phyloP scores from a whole-genome alignment of 2,329 filamentous ascomycete genomes.

The Metarhizium anisopliae region DNA sequence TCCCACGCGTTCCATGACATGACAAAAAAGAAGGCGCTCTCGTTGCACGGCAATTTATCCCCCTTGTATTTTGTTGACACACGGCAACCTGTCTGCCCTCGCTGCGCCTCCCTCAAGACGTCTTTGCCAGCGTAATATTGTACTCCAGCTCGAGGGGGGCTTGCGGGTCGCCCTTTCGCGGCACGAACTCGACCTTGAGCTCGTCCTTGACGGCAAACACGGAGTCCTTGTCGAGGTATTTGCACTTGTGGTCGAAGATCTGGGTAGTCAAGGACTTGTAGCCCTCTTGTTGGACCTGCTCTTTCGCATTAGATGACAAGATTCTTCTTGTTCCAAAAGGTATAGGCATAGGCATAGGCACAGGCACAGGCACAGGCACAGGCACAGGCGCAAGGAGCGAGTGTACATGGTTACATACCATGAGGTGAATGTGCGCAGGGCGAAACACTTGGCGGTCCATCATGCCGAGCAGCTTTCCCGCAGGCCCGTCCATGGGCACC shows the following conservation, averaged over 20 bases:
- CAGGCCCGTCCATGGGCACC: constrained; percentile 41
- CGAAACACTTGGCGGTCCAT: constrained; percentile 48
- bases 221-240: constrained; percentile 45
- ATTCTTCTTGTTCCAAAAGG: no score
- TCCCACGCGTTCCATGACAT: background rate
- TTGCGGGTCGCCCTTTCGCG: constrained; percentile 29
- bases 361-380: no score
- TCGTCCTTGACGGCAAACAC: constrained; percentile 48
- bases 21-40: no score
- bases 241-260: constrained; percentile 61
- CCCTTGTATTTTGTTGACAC: no score
- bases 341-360: no score
- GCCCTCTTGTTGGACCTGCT: constrained; percentile 37
- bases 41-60: no score
- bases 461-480: constrained; percentile 39
- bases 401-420: constrained; percentile 23
- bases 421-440: constrained; percentile 53
- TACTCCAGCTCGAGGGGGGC: constrained; percentile 52
- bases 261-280: constrained; percentile 64
- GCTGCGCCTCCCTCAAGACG: background rate
- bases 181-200: constrained; percentile 33
- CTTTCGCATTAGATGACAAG: background rate
- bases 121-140: constrained; percentile 41
- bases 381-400: no score
- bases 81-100: no score